Conservation (phyloP, 148 eudicot species). For the Vaccinium myrtillus region DNA sequence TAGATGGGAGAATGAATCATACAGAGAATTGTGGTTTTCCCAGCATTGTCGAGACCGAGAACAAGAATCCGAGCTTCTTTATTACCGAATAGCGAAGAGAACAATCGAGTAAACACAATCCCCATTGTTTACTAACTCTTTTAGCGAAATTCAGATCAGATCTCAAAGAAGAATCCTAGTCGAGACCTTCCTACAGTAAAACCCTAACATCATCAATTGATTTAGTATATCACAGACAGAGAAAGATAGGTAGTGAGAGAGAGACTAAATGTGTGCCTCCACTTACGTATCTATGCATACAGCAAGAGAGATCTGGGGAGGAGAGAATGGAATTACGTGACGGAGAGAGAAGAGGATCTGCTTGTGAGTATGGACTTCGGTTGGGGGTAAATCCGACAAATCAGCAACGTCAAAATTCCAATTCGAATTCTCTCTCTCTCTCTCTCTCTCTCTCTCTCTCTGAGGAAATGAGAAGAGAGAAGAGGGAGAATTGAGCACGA, state of each 20-base stretch:
- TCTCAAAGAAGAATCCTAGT: conserved; percentile 15
- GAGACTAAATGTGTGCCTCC: no score
- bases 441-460: background rate
- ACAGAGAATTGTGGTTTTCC: conserved; percentile 98
- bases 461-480: background rate
- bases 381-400: background rate
- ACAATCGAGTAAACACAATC: conserved; percentile 68
- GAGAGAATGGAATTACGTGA: background rate
- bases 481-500: no score
- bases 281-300: background rate
- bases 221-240: background rate
- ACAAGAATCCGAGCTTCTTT: conserved; percentile 98
- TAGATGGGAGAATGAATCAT: conserved; percentile 22
- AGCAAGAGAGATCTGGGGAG: background rate
- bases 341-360: background rate
- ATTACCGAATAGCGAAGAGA: conserved; percentile 83
- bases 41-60: conserved; percentile 98
- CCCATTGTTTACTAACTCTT: conserved; percentile 46
- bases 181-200: background rate
- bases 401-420: background rate
- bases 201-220: background rate
- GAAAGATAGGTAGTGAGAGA: background rate
- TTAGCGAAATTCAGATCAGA: conserved; percentile 29
- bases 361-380: background rate
- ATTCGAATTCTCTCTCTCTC: background rate